phyloP scores from a whole-genome alignment of 2,329 filamentous ascomycete species.

The Cladosporium sp. region DNA sequence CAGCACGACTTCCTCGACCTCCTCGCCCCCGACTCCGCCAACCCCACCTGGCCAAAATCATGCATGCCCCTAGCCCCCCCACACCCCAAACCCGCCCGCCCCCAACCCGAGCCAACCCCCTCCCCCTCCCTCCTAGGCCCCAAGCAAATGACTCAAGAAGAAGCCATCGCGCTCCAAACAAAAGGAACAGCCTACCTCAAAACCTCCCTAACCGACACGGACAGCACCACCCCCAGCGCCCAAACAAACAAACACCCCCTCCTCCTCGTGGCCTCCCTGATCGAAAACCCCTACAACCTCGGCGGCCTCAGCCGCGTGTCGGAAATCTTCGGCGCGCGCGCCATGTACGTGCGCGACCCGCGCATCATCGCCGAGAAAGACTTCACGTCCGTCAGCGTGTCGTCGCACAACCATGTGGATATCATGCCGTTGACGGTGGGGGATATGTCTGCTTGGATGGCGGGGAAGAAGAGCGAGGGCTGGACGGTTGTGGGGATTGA shows the following conservation, averaged over 20 bases:
- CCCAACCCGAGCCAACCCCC: slow-evolving; percentile 8
- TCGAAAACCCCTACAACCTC: slow-evolving; percentile 47
- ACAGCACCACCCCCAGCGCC: slow-evolving; percentile 11
- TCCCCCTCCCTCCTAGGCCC: slow-evolving; percentile 15
- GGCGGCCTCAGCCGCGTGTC: slow-evolving; percentile 47
- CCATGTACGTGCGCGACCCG: slow-evolving; percentile 40
- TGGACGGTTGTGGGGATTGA: slow-evolving; percentile 51
- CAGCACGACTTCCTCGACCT: not conserved
- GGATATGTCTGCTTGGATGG: slow-evolving; percentile 33
- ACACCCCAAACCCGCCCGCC: slow-evolving; percentile 4
- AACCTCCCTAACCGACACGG: slow-evolving; percentile 20
- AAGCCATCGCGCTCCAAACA: slow-evolving; percentile 42
- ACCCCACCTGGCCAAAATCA: slow-evolving; percentile 18
- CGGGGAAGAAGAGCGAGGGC: slow-evolving; percentile 40
- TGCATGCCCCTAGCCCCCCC: slow-evolving; percentile 31
- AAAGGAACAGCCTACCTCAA: slow-evolving; percentile 45
- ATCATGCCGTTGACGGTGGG: slow-evolving; percentile 33
- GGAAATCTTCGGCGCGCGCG: slow-evolving; percentile 47
- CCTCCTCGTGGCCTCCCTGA: slow-evolving; percentile 47
- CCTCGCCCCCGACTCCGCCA: no score
- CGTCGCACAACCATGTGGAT: slow-evolving; percentile 45
- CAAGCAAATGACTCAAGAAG: slow-evolving; percentile 7
- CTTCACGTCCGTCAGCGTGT: slow-evolving; percentile 47
- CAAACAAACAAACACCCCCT: slow-evolving; percentile 29
- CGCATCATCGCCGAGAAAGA: slow-evolving; percentile 41